phyloP scores from a whole-genome alignment of 768 basidiomycete genomes.

The Scleroderma bovista region DNA sequence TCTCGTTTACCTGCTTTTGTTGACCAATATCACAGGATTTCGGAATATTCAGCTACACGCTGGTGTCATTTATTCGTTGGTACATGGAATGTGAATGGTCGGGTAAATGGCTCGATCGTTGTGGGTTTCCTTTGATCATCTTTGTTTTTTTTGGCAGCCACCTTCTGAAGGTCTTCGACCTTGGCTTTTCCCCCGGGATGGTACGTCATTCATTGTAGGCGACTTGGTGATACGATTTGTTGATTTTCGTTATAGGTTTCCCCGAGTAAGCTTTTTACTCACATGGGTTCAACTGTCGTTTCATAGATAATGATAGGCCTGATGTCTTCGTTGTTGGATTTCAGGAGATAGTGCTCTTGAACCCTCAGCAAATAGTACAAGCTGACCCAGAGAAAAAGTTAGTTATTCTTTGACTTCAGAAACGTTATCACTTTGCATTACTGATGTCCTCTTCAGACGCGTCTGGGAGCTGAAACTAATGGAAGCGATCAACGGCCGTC shows the following conservation, averaged over 20 bases:
- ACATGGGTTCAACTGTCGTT: conserved; percentile 20
- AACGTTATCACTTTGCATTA: background rate
- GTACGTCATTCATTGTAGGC: conserved; percentile 40
- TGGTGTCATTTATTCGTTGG: conserved; percentile 77
- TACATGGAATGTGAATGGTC: conserved; percentile 95
- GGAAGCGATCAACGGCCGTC: conserved; percentile 68
- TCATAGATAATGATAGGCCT: conserved; percentile 43
- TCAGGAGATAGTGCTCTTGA: conserved; percentile 96
- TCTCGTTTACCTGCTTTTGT: background rate
- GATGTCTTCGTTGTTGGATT: conserved; percentile 90
- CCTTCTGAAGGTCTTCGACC: conserved; percentile 79
- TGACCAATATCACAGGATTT: conserved; percentile 38
- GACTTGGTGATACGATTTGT: conserved; percentile 1
- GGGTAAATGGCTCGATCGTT: conserved; percentile 41
- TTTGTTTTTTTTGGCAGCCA: conserved; percentile 37
- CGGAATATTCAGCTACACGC: conserved; percentile 80
- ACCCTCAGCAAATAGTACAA: conserved; percentile 95
- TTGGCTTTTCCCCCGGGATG: conserved; percentile 84
- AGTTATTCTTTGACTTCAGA: conserved; percentile 7
- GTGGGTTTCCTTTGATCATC: conserved; percentile 3
- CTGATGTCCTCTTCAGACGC: conserved; percentile 43
- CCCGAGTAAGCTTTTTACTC: conserved; percentile 11
- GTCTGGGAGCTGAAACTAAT: conserved; percentile 83
- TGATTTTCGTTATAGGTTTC: conserved; percentile 8
- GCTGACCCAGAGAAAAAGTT: conserved; percentile 91